These are phyloP conservation scores for Diaporthe humulicola DNA, from an alignment of 2,329 filamentous ascomycete genomes.

Conservation along the genomic window DNA sequence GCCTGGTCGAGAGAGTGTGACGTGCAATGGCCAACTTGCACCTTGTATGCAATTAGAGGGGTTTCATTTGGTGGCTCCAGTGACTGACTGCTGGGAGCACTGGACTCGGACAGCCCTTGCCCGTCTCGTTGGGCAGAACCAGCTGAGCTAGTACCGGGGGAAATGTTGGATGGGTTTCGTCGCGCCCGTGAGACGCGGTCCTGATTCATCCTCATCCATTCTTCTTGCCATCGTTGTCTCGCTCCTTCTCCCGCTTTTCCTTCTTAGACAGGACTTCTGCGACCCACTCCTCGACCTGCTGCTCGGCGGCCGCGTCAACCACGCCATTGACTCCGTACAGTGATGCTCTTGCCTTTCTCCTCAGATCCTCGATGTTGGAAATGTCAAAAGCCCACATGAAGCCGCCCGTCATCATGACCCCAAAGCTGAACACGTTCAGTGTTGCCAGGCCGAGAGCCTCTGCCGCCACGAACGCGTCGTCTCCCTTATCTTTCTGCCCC, in stretches of 20 bases:
- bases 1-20: neutral
- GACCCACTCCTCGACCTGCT: conserved; percentile 73
- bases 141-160: neutral
- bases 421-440: conserved; percentile 83
- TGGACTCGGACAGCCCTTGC: neutral
- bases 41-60: conserved; percentile 22
- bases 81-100: neutral
- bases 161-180: neutral
- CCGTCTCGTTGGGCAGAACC: neutral
- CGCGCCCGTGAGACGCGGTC: neutral
- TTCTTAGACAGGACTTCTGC: conserved; percentile 71
- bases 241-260: conserved; percentile 55
- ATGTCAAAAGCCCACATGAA: conserved; percentile 84
- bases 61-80: neutral
- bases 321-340: conserved; percentile 50
- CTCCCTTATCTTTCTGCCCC: conserved; percentile 59
- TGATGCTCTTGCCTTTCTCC: conserved; percentile 61
- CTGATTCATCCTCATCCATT: conserved; percentile 52
- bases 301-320: conserved; percentile 66
- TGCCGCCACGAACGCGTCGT: conserved; percentile 79
- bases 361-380: conserved; percentile 75
- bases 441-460: conserved; percentile 90
- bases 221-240: conserved; percentile 35
- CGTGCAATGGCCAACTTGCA: neutral
- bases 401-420: conserved; percentile 81